A percentile compares a stretch with the other conserved stretches of the same genome.
Conservation (phyloP, 345 rosid genomes). For the Murraya paniculata region DNA sequence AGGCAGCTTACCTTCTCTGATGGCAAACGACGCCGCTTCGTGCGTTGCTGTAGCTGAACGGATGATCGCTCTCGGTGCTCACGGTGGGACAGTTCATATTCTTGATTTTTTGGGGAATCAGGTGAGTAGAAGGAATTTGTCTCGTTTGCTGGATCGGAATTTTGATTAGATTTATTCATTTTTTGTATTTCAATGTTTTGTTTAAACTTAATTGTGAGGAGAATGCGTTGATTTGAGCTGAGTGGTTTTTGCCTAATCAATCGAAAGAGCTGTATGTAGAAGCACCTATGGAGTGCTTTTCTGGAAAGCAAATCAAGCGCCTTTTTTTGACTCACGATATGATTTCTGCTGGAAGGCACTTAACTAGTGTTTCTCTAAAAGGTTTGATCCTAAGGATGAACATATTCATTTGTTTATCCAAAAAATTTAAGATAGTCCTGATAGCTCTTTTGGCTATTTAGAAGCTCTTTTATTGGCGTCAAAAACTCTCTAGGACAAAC, state of each 20-base stretch:
- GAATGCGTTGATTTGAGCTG: not conserved
- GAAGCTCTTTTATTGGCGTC: not conserved
- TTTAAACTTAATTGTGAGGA: not conserved
- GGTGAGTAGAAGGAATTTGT: constrained; percentile 30
- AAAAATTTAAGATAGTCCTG: not conserved
- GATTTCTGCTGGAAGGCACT: not conserved
- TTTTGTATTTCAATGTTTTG: not conserved
- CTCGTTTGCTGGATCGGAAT: not conserved
- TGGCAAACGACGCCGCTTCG: constrained; percentile 89
- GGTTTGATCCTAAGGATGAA: not conserved
- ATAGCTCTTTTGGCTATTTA: not conserved
- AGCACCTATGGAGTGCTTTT: not conserved
- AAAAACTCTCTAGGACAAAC: not conserved
- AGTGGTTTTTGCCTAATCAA: not conserved
- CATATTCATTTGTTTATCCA: not conserved
- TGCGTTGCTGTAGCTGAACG: constrained; percentile 93
- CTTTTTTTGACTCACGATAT: not conserved
- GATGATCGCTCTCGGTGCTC: constrained; percentile 97
- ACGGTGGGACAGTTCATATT: constrained; percentile 81
- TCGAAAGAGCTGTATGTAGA: not conserved
- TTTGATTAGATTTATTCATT: not conserved
- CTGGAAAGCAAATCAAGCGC: not conserved
- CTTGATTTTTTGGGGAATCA: constrained; percentile 97
- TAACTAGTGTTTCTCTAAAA: not conserved
- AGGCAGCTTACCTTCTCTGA: constrained; percentile 78